Evolutionary conservation across 805 yeast species (phyloP).

Genomic region (Ogataea salicorniae): DNA sequence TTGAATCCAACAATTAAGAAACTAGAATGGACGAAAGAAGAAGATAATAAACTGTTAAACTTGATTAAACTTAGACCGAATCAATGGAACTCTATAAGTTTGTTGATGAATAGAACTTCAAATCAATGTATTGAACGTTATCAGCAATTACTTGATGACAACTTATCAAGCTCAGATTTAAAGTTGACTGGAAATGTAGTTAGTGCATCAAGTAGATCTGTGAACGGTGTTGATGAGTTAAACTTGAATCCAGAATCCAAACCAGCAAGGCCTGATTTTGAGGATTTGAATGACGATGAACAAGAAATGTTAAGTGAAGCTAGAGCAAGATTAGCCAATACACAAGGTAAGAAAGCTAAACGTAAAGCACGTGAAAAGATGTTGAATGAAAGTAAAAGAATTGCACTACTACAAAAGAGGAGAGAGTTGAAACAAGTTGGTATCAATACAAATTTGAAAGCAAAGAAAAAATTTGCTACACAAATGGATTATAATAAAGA

Average conservation of each 20-base stretch:
- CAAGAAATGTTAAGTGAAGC: conserved; percentile 94
- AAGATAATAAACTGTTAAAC: conserved; percentile 66
- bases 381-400: conserved; percentile 69
- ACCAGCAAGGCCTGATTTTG: conserved; percentile 78
- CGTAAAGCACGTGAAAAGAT: conserved; percentile 81
- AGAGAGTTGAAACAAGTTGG: conserved; percentile 83
- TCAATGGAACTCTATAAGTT: conserved; percentile 92
- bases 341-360: conserved; percentile 92
- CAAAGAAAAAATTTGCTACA: conserved; percentile 48
- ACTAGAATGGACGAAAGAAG: conserved; percentile 64
- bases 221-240: conserved; percentile 42
- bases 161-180: conserved; percentile 26
- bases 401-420: conserved; percentile 73
- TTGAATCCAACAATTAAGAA: conserved; percentile 67
- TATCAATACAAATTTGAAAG: conserved; percentile 42
- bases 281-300: conserved; percentile 81
- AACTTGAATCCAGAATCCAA: conserved; percentile 70
- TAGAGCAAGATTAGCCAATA: conserved; percentile 81
- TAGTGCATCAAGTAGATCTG: conserved; percentile 3
- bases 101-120: conserved; percentile 77
- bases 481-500: conserved; percentile 82
- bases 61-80: conserved; percentile 74
- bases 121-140: conserved; percentile 83
- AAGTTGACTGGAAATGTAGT: conserved; percentile 19
- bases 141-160: conserved; percentile 60